Evolutionary conservation across 352 stramenopile species (phyloP).

Genomic region (Pythium scleroteichum): DNA sequence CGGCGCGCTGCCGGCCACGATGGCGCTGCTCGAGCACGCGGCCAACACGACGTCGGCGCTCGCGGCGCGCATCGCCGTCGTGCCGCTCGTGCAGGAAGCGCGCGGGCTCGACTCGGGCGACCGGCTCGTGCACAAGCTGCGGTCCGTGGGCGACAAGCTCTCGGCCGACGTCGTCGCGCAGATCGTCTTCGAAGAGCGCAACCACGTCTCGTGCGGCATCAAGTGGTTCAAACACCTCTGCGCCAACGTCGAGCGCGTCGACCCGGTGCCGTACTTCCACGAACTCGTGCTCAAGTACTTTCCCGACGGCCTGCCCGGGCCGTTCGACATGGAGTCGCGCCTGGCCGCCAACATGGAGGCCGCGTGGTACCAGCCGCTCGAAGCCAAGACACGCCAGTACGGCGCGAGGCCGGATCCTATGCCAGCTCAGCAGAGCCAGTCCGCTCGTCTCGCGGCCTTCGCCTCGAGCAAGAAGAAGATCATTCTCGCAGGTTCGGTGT

Average conservation of each 20-base stretch:
- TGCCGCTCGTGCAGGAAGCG: conserved; percentile 83
- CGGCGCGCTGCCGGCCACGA: conserved; percentile 62
- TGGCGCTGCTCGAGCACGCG: conserved; percentile 69
- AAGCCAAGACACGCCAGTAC: conserved; percentile 42
- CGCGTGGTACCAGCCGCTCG: conserved; percentile 73
- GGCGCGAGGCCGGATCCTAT: conserved; percentile 5
- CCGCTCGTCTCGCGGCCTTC: conserved; percentile 44
- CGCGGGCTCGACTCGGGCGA: conserved; percentile 76
- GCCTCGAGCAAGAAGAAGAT: conserved; percentile 65
- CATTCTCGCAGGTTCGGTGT: conserved; percentile 71
- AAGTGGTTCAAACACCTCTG: conserved; percentile 81
- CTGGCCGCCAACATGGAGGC: conserved; percentile 69
- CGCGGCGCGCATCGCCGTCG: conserved; percentile 69
- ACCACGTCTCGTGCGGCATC: conserved; percentile 73
- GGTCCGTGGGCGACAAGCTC: conserved; percentile 63
- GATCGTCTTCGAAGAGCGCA: conserved; percentile 80
- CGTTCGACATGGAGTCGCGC: conserved; percentile 73
- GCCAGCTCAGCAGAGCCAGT: conserved; percentile 6
- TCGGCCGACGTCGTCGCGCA: conserved; percentile 70
- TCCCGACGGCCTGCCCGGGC: conserved; percentile 71
- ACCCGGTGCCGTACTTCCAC: conserved; percentile 77
- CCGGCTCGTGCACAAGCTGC: conserved; percentile 69
- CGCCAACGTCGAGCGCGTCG: conserved; percentile 36
- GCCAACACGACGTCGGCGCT: conserved; percentile 68
- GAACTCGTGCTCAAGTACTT: conserved; percentile 79